Evolutionary conservation across 176 grass and related monocot species (phyloP), one percentile per base, ranked within the genome.

Genomic region (Oryza officinalis): DNA sequence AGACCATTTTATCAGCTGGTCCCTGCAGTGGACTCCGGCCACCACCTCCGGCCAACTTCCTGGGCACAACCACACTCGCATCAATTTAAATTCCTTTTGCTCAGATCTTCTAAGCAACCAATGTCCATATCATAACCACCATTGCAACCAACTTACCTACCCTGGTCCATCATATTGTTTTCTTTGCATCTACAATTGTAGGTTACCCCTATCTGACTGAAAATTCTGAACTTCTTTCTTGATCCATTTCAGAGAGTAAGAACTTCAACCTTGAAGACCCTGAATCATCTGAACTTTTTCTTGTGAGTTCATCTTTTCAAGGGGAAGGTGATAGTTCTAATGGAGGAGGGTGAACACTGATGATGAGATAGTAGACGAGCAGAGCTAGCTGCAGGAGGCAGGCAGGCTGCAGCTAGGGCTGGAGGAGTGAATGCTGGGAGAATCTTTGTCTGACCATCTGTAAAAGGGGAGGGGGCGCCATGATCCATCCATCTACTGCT

Each of bases 391-490:
- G 54, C 73, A 72, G 40, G 38, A 13, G 25, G 69, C 69, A 20
- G 54, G 67, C 67, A 2, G 38, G 38, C 69, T 25, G 69, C 37
- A 47, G 67, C 80, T 57, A 35, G 57, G 27, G 72, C 69, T 73
- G 69, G 77, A 43, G 77, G 78, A 80, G 83, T 80, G 77, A 86
- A 81, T 86, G 85, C 72, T 17, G 69, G 45, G 77, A 77, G 77
- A 81, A 87, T 87, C 85, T 87, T 75, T 87, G 85, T 86, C 84
- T 74, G 77, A 81, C 78, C 61, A 80, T 47, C 60, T 30, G 44
- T 74, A 50, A 74, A 74, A 74, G 72, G 15, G 15, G 47, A 27
- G 72, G 45, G 38, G 45, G 38, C 13, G 13, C 40, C 79, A 6
- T 44, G 69, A 72, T 83, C 71, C 52, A 45, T 77, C 33, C 64